Conservation (phyloP, 495 filamentous ascomycete genomes). For the Penicilliopsis zonata region DNA sequence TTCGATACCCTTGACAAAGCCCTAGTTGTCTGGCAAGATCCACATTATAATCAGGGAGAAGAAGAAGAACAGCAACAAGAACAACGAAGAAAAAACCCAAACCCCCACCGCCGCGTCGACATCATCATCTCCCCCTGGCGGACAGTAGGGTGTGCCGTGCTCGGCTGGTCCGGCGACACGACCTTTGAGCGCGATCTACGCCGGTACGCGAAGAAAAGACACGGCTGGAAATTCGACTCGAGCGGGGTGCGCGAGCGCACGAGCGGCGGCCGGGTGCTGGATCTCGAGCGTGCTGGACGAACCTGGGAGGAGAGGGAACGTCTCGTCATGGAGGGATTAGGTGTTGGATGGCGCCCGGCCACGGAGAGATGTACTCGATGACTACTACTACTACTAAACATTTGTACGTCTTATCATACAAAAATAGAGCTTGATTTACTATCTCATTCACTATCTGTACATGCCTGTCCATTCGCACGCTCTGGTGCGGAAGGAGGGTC, state of each 20-base stretch:
- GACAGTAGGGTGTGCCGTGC: conserved; percentile 74
- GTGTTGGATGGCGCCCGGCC: conserved; percentile 59
- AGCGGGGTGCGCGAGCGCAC: conserved; percentile 64
- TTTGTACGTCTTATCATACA: neutral
- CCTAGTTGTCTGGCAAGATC: conserved; percentile 85
- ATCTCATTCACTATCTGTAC: too few species aligned
- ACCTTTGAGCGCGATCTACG: conserved; percentile 86
- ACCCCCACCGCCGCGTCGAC: conserved; percentile 76
- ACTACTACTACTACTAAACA: conserved; percentile 5
- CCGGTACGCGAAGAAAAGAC: conserved; percentile 61
- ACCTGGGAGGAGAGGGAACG: conserved; percentile 63
- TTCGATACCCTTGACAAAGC: conserved; percentile 90
- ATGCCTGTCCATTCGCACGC: too few species aligned
- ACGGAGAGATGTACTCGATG: conserved; percentile 67
- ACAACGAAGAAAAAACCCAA: conserved; percentile 44
- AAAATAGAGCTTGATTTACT: neutral
- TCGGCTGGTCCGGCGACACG: conserved; percentile 80
- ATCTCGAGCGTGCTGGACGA: conserved; percentile 43
- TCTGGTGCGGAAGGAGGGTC: neutral
- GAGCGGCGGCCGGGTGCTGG: conserved; percentile 53
- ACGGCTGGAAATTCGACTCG: conserved; percentile 77
- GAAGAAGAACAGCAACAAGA: neutral
- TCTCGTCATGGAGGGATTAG: conserved; percentile 69
- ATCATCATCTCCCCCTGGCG: conserved; percentile 88
- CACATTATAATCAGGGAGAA: conserved; percentile 20